Evolutionary conservation across 176 grass and related monocot species (phyloP), one percentile per base, ranked within the genome.

Genomic region (Aegilops bicornis): DNA sequence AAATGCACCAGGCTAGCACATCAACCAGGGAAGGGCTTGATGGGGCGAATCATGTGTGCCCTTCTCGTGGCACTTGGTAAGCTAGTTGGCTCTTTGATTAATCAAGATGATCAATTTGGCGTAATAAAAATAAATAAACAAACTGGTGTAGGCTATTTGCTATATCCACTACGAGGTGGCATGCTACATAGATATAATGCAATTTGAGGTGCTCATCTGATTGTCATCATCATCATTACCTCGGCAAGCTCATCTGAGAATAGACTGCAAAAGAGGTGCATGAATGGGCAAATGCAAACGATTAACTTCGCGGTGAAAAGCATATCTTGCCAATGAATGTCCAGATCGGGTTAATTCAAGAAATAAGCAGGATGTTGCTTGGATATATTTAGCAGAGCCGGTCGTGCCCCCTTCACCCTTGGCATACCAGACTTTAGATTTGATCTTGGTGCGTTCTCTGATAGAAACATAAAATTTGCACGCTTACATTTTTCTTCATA

Each of bases 1-100:
- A 63, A 19, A 30, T 88, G 42, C 25, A 75, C 68, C 80, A 85
- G 59, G 33, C 74, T 90, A 74, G 58, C 64, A 62, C 39, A 33
- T 37, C 35, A 64, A 15, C 65, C 4, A 14, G 27, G 63, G 5
- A 30, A 64, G 11, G 24, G 20, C 59, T 80, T 89, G 88, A 85
- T 81, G 45, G 35, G 50, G 64, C 45, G 36, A 80, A 90, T 90
- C 85, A 91, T 76, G 75, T 80, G 85, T 87, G 80, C 20, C 72
- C 30, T 78, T 77, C 63, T 72, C 54, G 42, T 30, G 19, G 56
- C 89, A 86, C 84, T 83, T 90, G 79, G 16, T 65, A 32, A 83
- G 33, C 75, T 68, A 80, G 80, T 84, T 91, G 80, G 7, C 67
- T 60, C 35, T 17, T 84, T 76, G 37, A 64, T 80, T 75, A 60